Evolutionary conservation across 2,329 filamentous ascomycete genomes (phyloP), one percentile per base, ranked within the genome.

Genomic region (Penicillium polonicum): DNA sequence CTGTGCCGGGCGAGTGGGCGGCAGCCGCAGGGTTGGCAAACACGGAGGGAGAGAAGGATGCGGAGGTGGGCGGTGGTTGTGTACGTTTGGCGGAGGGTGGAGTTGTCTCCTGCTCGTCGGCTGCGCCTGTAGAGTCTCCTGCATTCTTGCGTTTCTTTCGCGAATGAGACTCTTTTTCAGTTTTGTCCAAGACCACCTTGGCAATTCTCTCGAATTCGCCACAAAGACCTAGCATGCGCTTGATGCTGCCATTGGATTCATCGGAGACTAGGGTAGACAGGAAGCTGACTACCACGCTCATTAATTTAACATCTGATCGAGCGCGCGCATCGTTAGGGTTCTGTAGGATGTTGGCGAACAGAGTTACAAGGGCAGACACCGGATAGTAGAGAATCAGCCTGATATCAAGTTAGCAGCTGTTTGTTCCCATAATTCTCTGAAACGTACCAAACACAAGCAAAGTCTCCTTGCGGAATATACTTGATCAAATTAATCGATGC

Each of bases 181-280:
- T 85, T 72, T 92, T 96, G 59, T 97, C 93, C 45, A 97, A 87
- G 9, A 96, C 91, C 3, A 92, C 86, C 70, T 88, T 91, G 36
- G 92, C 92, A 63, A 99, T 97, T 58, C 94, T 87, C 73, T 96
- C 92, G 67, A 99, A 99, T 70, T 99, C 94, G n/a, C 90, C 86
- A 74, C 93, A 97, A 1, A 97, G 88, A 25, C 88, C 89, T 19
- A 97, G 84, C 91, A 97, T 97, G 49, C 94, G 89, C 71, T 91
- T 91, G 5, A 97, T 91, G 67, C 91, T 92, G 42, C 92, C 90
- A 57, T 92, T 94, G 57, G 92, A 90, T 62, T 92, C 90, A 67
- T 97, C 93, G 36, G 89, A 85, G n/a, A 90, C 90, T 13, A 99
- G 82, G 75, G 91, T 92, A 4, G 90, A 91, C 35, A 99, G 78